Percentiles rank a stretch among this genome's conserved stretches.
Evolutionary conservation across 257 asterid species (phyloP).

Genomic region (Gynochthodes officinalis): DNA sequence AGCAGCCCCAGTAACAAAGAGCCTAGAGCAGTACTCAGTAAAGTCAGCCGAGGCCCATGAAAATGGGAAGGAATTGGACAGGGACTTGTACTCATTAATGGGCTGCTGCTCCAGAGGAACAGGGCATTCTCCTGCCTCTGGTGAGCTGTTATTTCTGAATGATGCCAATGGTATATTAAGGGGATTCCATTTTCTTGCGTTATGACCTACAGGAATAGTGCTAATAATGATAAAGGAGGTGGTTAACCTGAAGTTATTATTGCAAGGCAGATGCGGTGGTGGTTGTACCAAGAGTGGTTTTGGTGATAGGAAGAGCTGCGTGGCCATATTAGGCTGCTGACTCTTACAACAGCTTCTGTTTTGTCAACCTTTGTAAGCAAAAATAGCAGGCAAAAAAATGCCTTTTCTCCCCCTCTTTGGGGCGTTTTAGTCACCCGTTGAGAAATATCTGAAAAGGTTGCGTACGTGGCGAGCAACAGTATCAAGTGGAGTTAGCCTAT

Average conservation of each 20-base stretch:
- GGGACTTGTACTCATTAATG: conserved; percentile 72
- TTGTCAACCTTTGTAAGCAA: not conserved
- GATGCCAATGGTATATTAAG: conserved; percentile 52
- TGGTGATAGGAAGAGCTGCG: not conserved
- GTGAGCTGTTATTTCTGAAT: conserved; percentile 48
- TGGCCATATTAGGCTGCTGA: too few species aligned
- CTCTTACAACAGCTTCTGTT: not conserved
- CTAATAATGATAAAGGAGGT: conserved; percentile 4
- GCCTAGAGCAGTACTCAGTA: conserved; percentile 54
- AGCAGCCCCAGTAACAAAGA: conserved; percentile 53
- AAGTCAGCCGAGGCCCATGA: conserved; percentile 80
- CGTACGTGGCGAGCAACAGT: too few species aligned
- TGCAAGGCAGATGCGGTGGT: not conserved
- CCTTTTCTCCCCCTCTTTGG: too few species aligned
- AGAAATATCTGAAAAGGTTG: too few species aligned
- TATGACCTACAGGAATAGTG: conserved; percentile 22
- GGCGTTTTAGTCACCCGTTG: too few species aligned
- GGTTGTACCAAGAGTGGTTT: conserved; percentile 7
- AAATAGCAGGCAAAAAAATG: too few species aligned
- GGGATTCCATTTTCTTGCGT: conserved; percentile 5
- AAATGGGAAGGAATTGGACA: conserved; percentile 75
- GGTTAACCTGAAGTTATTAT: conserved; percentile 5
- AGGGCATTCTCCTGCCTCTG: conserved; percentile 51
- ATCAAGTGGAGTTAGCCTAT: too few species aligned
- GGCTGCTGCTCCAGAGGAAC: conserved; percentile 90